Base-by-base conservation (phyloP, 1,284 basidiomycete genomes). In the Cryptococcus sp. region DNA sequence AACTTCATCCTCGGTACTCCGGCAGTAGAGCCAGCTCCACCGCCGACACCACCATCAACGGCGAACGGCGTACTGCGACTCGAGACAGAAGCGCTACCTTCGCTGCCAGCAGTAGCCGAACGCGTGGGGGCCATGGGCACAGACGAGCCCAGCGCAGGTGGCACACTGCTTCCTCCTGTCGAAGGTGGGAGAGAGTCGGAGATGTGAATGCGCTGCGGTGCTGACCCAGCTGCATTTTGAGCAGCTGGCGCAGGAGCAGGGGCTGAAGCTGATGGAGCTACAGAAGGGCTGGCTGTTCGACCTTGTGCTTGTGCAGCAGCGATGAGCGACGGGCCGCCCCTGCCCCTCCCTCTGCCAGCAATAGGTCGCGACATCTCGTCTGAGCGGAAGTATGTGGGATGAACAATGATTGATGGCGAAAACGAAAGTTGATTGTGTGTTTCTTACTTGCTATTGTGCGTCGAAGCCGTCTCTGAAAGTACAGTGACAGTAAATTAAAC, bases 1-100 rank as follows among this genome's bases (percentile, higher is more conserved):
- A 80, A 80, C 64, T 78, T 80, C 71, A 77, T 59, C 58, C 66
- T 77, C 8, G 62, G 64, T 3, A 66, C 55, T 13, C 50, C 61
- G 17, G 49, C 54, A 23, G 59, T 39, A 15, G 55, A 48, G 3
- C 46, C 44, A 16, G 49, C 61, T 15, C 50, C 49, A 15, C 56
- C 56, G 19, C 25, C 17, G 23, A 17, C 25, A 35, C 22, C 38
- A 19, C 31, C 22, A 11, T 27, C 47, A 22, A 45, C 23, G 35
- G 38, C 20, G 31, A 56, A 50, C 16, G 52, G 55, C 5, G 60
- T 62, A 11, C 56, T 55, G 3, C 47, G 27, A 42, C 50, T 55
- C 27, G 59, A 61, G 40, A 53, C 23, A 7, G 59, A 56, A 0
- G 40, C 55, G n/a, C 50, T 54, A 13, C 51, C 51, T 22, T 46